Base-by-base conservation (phyloP, 495 filamentous ascomycete genomes). In the Mycothermus thermophilus region DNA sequence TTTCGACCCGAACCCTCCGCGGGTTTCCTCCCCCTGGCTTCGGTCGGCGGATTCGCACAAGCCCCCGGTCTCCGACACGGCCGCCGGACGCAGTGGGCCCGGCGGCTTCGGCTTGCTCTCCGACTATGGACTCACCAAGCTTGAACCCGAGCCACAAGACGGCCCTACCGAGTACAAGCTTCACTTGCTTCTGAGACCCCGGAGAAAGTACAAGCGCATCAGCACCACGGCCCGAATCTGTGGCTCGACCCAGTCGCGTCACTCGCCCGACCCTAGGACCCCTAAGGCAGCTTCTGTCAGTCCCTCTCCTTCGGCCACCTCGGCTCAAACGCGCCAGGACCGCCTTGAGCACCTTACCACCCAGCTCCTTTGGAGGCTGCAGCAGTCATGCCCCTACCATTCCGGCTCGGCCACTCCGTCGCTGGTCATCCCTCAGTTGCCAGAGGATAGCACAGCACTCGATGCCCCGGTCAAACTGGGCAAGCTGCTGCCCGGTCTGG, bases 121-220 rank as follows among this genome's bases (percentile, higher is more conserved):
- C 8, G 77, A 83, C 32, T 78, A 75, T 51, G 74, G 74, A 2
- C 69, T 90, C 16, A 77, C 75, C 20, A 83, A 79, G 46, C 61
- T 97, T 10, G 77, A 85, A 38, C 74, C 90, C 12, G 90, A 97
- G 53, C 90, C 90, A 4, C 87, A 96, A 50, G 79, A 90, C 35
- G 90, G 90, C 0, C 83, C 90, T 20, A 90, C 79, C 5, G 90
- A 96, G 59, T 97, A 96, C 60, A 97, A 97, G 54, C 60, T 97
- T 29, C 90, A 94, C 64, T 65, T 96, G n/a, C 66, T 95, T 8
- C 60, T 93, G 21, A 74, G 83, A 23, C 76, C 82, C 21, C 69
- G 90, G 39, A 68, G 86, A 52, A 73, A 67, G 22, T 88, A 84
- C 54, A 62, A 71, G 26, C 66, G 67, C 15, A 67, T 63, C 40